phyloP scores from a whole-genome alignment of 306 rosid genomes.

The Benincasa hispida region DNA sequence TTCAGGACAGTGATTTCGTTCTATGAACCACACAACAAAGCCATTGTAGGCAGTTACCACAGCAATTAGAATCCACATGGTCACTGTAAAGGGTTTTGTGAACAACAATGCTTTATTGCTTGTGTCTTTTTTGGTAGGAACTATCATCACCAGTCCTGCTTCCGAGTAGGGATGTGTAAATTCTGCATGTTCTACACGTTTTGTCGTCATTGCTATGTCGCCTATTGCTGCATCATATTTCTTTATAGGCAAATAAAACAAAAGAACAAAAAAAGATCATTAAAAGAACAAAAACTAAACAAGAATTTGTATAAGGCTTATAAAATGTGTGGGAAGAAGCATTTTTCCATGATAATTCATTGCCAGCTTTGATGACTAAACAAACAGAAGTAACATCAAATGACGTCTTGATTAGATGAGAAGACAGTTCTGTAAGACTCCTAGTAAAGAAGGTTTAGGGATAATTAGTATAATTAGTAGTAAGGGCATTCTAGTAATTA shows the following conservation, averaged over 20 bases:
- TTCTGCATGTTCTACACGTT: constrained; percentile 19
- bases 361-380: background rate
- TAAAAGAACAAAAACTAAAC: background rate
- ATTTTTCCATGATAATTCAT: background rate
- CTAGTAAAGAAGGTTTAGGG: too few species aligned
- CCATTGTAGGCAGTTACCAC: constrained; percentile 28
- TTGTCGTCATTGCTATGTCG: constrained; percentile 21
- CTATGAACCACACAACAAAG: constrained; percentile 39
- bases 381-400: background rate
- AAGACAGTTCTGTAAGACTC: background rate
- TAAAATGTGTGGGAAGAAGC: background rate
- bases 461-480: too few species aligned
- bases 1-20: constrained; percentile 21
- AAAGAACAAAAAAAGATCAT: background rate
- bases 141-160: constrained; percentile 40
- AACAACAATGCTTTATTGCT: constrained; percentile 21
- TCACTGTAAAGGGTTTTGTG: constrained; percentile 32
- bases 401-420: background rate
- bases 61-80: constrained; percentile 29
- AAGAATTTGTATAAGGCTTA: background rate
- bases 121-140: constrained; percentile 14
- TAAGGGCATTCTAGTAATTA: too few species aligned
- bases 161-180: constrained; percentile 34
- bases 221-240: constrained; percentile 36
- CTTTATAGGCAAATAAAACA: constrained; percentile 3